Percentiles rank a stretch among this genome's conserved stretches.
Conservation (phyloP, 805 yeast genomes). For the Saccharomycopsis microspora region DNA sequence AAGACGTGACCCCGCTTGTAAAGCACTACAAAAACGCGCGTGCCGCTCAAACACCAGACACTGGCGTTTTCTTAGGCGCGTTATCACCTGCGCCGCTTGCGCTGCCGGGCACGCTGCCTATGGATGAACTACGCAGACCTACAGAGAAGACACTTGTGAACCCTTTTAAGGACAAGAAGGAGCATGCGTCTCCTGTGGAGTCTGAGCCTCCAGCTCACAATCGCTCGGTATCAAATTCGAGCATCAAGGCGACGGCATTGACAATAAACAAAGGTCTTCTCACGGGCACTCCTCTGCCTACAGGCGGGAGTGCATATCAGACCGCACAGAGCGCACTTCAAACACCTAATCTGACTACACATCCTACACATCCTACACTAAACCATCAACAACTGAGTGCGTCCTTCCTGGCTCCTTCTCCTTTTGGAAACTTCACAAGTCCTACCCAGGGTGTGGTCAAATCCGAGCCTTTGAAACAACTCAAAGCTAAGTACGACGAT, state of each 20-base stretch:
- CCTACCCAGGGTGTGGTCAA: background rate
- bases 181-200: constrained; percentile 4
- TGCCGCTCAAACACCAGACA: background rate
- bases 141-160: constrained; percentile 5
- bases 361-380: constrained; percentile 1
- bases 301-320: constrained; percentile 10
- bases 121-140: background rate
- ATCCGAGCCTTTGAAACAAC: constrained; percentile 19
- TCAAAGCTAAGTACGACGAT: constrained; percentile 40
- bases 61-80: too few relatives aligned
- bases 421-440: background rate
- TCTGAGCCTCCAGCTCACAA: too few relatives aligned
- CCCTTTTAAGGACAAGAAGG: constrained; percentile 12
- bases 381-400: constrained; percentile 4
- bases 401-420: background rate
- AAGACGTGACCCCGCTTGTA: constrained; percentile 12
- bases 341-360: constrained; percentile 10
- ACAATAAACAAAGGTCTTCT: constrained; percentile 1
- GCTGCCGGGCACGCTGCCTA: background rate
- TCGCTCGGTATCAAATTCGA: background rate
- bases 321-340: constrained; percentile 14
- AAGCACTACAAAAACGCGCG: constrained; percentile 5
- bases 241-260: constrained; percentile 2
- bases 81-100: background rate
- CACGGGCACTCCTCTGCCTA: constrained; percentile 13